Conservation (phyloP, 192 early-diverging fungal species). For the Coemansia sp. region DNA sequence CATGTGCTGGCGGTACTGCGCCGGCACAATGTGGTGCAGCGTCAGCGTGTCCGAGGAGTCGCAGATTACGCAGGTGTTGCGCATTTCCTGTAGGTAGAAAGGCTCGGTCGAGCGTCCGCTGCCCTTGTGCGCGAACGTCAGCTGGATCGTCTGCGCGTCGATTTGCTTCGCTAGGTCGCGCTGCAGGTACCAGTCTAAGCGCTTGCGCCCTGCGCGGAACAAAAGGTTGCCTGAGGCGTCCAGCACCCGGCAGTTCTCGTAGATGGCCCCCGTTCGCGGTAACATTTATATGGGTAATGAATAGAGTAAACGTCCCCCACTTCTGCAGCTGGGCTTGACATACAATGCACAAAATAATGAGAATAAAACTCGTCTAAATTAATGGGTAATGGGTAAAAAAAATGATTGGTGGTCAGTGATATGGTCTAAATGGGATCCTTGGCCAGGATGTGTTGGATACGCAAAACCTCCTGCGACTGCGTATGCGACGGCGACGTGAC, state of each 20-base stretch:
- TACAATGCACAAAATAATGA: too few relatives aligned
- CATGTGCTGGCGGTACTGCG: constrained; percentile 46
- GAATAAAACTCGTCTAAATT: too few relatives aligned
- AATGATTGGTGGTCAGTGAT: too few relatives aligned
- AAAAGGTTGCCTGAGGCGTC: constrained; percentile 40
- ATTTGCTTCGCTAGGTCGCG: constrained; percentile 30
- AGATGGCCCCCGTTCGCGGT: constrained; percentile 17
- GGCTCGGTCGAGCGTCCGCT: constrained; percentile 32
- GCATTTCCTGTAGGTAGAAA: constrained; percentile 52
- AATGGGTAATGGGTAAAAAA: too few relatives aligned
- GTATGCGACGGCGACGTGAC: constrained; percentile 43
- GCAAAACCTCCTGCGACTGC: constrained; percentile 45
- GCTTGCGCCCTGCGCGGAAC: constrained; percentile 23
- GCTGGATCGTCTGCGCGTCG: constrained; percentile 41
- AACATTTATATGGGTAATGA: not conserved
- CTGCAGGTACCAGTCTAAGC: constrained; percentile 42
- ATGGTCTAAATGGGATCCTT: constrained; percentile 31
- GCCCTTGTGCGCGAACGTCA: constrained; percentile 47
- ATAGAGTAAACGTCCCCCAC: too few relatives aligned
- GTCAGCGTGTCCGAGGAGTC: constrained; percentile 13
- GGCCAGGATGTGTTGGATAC: constrained; percentile 43
- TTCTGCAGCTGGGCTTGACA: too few relatives aligned
- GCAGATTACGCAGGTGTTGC: constrained; percentile 37
- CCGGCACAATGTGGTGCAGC: constrained; percentile 47
- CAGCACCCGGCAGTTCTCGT: constrained; percentile 45